Percentiles rank a stretch among this genome's conserved stretches.
Conservation (phyloP, 495 filamentous ascomycete species). For the Rhypophila decipiens region DNA sequence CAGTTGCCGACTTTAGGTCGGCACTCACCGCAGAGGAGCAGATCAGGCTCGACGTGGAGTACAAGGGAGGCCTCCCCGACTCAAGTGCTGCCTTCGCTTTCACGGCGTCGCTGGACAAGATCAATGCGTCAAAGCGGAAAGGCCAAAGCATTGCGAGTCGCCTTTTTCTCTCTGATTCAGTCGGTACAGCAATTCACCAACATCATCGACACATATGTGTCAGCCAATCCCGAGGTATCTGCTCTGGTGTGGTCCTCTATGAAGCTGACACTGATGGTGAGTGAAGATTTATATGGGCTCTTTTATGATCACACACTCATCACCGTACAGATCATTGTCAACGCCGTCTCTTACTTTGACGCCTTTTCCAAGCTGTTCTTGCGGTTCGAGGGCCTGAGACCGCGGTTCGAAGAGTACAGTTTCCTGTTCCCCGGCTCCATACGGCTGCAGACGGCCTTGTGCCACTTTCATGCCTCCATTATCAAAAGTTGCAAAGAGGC, state of each 20-base stretch:
- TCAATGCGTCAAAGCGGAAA: not conserved
- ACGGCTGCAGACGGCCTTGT: not conserved
- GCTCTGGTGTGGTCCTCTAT: not conserved
- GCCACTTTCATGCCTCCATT: not conserved
- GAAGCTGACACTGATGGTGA: not conserved
- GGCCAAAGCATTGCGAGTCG: not conserved
- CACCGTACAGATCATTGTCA: not conserved
- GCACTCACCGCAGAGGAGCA: too few species aligned
- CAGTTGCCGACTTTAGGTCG: too few species aligned
- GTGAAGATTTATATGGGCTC: too few species aligned
- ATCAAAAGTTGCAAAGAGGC: not conserved
- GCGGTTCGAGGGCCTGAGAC: not conserved
- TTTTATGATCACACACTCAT: too few species aligned
- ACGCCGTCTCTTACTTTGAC: not conserved
- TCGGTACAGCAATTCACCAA: not conserved
- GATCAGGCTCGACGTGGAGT: too few species aligned
- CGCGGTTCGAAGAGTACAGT: not conserved
- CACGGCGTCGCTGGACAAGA: not conserved
- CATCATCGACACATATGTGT: not conserved
- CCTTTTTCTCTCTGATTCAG: not conserved
- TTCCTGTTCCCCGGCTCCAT: not conserved
- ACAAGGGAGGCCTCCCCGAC: too few species aligned
- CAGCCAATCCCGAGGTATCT: not conserved
- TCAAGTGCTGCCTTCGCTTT: not conserved
- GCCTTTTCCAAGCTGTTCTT: not conserved